phyloP scores from a whole-genome alignment of 441 rosid genomes.

The Euphorbia celastroides region DNA sequence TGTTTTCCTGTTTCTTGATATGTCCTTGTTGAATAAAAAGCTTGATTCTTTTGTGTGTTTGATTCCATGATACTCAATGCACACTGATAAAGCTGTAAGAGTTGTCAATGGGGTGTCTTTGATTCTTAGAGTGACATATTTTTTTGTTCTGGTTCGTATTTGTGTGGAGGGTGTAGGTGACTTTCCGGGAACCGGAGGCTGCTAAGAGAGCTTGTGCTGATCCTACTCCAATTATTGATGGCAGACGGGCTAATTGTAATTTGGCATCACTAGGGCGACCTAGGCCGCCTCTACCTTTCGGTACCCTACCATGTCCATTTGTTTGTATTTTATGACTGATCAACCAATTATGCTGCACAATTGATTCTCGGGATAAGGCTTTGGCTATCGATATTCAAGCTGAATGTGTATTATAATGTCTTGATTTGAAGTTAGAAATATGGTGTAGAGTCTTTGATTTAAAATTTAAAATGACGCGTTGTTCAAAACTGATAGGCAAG shows the following conservation, averaged over 20 bases:
- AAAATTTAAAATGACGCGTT: neutral
- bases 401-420: neutral
- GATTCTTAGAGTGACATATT: conserved; percentile 38
- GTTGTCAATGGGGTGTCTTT: neutral
- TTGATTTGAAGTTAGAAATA: neutral
- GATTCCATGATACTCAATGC: neutral
- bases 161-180: conserved; percentile 89
- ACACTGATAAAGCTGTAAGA: neutral
- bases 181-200: conserved; percentile 91
- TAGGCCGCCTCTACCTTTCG: conserved; percentile 50
- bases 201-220: conserved; percentile 93
- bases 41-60: neutral
- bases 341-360: neutral
- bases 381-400: neutral
- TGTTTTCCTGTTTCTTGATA: conserved; percentile 9
- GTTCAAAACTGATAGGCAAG: neutral
- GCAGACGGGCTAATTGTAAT: conserved; percentile 93
- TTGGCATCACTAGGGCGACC: conserved; percentile 89
- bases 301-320: conserved; percentile 25
- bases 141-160: conserved; percentile 31
- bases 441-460: neutral
- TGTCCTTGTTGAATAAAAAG: neutral
- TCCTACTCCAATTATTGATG: conserved; percentile 82
- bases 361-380: neutral
- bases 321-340: neutral